phyloP scores from a whole-genome alignment of 371 early-diverging fungal species.

The Saksenaea vasiformis region DNA sequence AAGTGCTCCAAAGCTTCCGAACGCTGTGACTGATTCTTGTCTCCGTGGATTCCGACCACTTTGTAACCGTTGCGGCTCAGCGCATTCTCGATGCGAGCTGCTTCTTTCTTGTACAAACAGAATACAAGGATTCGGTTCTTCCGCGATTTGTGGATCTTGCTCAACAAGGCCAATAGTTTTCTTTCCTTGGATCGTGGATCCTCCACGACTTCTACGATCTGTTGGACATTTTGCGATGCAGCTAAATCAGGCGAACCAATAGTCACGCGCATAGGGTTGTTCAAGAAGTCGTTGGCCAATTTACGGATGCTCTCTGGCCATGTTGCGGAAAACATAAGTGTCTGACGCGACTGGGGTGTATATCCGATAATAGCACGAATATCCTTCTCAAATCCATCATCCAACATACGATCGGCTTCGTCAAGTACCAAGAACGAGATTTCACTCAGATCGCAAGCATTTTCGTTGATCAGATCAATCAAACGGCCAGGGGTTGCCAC shows the following conservation, averaged over 20 bases:
- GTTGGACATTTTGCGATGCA: constrained; percentile 90
- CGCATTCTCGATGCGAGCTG: constrained; percentile 72
- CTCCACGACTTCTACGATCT: constrained; percentile 90
- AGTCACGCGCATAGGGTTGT: constrained; percentile 86
- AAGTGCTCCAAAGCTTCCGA: constrained; percentile 71
- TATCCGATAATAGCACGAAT: constrained; percentile 77
- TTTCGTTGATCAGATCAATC: constrained; percentile 88
- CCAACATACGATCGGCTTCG: constrained; percentile 97
- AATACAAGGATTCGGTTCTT: constrained; percentile 88
- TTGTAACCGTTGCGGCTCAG: constrained; percentile 79
- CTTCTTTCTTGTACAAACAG: constrained; percentile 95
- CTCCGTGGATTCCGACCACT: constrained; percentile 86
- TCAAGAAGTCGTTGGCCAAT: constrained; percentile 83
- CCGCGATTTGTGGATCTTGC: constrained; percentile 77
- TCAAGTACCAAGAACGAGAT: constrained; percentile 90
- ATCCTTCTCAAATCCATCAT: constrained; percentile 90
- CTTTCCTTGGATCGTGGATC: constrained; percentile 79
- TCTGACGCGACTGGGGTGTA: constrained; percentile 73
- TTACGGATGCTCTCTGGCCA: constrained; percentile 81
- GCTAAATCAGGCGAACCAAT: constrained; percentile 93
- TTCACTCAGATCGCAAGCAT: constrained; percentile 63
- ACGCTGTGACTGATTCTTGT: constrained; percentile 75
- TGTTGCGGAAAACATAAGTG: constrained; percentile 86
- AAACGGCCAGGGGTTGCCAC: constrained; percentile 97
- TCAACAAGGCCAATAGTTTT: constrained; percentile 77